These are phyloP conservation scores for Trapa bicornis DNA, from an alignment of 345 rosid genomes.

Conservation along the genomic window DNA sequence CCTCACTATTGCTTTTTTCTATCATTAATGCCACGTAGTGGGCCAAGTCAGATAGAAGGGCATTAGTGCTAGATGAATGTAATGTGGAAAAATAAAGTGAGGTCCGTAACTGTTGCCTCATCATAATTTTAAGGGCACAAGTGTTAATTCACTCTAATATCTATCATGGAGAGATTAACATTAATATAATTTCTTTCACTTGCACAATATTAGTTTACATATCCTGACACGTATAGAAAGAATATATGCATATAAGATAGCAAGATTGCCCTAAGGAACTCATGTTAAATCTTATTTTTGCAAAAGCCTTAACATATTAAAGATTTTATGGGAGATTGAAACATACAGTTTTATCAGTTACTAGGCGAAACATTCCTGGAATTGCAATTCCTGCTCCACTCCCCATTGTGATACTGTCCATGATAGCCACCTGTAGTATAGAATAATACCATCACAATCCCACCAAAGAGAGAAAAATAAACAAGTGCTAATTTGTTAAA, in stretches of 20 bases:
- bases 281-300: background rate
- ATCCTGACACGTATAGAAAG: background rate
- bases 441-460: constrained; percentile 2
- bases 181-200: background rate
- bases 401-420: constrained; percentile 69
- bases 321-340: constrained; percentile 3
- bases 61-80: no score
- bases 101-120: no score
- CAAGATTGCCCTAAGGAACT: background rate
- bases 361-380: constrained; percentile 71
- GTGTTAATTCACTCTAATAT: no score
- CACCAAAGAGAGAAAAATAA: background rate
- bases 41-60: no score
- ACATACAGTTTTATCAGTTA: constrained; percentile 74
- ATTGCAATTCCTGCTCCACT: constrained; percentile 67
- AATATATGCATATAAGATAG: background rate
- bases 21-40: no score
- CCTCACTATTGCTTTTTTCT: no score
- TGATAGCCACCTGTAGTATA: constrained; percentile 53
- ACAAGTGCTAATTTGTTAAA: background rate
- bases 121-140: no score
- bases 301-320: background rate
- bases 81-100: no score
- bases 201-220: background rate
- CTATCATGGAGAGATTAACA: no score